Base-by-base conservation (phyloP, 345 rosid genomes). In the Dovyalis caffra region DNA sequence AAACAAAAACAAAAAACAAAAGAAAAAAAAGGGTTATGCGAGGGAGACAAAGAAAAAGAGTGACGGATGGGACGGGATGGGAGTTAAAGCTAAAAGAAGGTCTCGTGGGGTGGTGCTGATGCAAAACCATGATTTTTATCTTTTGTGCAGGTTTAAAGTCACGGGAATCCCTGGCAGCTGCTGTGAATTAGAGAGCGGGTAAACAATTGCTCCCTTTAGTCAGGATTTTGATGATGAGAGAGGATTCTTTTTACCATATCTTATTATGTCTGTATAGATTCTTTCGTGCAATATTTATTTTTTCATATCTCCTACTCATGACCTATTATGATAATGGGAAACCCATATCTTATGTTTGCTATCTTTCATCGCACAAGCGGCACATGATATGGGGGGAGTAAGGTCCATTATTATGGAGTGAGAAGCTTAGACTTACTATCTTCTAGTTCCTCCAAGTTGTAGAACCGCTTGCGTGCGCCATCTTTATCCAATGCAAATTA, bases 111-210 rank as follows among this genome's bases (percentile, higher is more conserved):
- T 29, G 66, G 64, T 35, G 77, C 58, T 80, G 82, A 80, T 83
- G 80, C 47, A 72, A 78, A 78, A 32, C 64, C 68, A 80, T 56
- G 62, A 68, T 49, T 66, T 75, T 33, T 56, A 64, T 57, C 60
- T 68, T 37, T 66, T 45, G 74, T 64, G 76, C 83, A 70, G 82
- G 75, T 67, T 76, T 18, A 63, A 37, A 71, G 85, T 81, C 87
- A 84, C 81, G 87, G 77, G 85, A 58, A 75, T 78, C 77, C 26
- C 77, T 73, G 73, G 18, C 47, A 10, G 16, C 9, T 47, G 1
- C 65, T 7, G 51, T 35, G 38, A 37, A 18, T 9, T 0, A 53
- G 77, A 67, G 40, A 40, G 53, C 38, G 31, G 6, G 32, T 1
- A 26, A 3, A n/a, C 31, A n/a, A 56, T 9, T 21, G 8, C 40